Percentiles rank a stretch among this genome's conserved stretches.
phyloP scores from a whole-genome alignment of 78 protist species.

The Trichosphaerium sp. region DNA sequence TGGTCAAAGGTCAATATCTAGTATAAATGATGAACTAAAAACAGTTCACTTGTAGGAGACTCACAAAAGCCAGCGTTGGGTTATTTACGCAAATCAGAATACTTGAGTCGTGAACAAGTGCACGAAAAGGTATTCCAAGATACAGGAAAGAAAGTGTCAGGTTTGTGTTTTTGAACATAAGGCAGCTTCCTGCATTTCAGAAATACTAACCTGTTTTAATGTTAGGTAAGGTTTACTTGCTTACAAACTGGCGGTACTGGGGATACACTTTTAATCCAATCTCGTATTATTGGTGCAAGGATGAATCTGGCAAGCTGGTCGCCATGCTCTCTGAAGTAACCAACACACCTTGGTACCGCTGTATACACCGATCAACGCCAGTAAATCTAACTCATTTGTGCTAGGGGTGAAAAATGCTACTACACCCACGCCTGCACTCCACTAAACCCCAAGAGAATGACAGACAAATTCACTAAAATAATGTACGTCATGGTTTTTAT shows the following conservation, averaged over 20 bases:
- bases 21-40: background rate
- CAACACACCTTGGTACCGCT: background rate
- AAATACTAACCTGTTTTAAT: background rate
- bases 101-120: background rate
- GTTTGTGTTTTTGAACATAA: no score
- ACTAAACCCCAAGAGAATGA: no score
- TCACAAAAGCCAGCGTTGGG: no score
- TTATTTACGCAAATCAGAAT: no score
- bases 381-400: no score
- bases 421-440: no score
- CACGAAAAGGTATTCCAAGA: background rate
- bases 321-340: background rate
- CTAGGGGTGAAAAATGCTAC: background rate
- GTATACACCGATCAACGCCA: no score
- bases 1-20: background rate
- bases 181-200: no score
- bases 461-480: no score
- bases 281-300: background rate
- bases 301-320: background rate
- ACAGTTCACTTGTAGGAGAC: no score
- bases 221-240: background rate
- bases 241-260: background rate
- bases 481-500: no score
- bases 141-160: no score
- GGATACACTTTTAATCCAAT: background rate